Percentiles rank a stretch among this genome's conserved stretches.
Conservation (phyloP, 2,329 filamentous ascomycete genomes). For the Colletotrichum spinosum region DNA sequence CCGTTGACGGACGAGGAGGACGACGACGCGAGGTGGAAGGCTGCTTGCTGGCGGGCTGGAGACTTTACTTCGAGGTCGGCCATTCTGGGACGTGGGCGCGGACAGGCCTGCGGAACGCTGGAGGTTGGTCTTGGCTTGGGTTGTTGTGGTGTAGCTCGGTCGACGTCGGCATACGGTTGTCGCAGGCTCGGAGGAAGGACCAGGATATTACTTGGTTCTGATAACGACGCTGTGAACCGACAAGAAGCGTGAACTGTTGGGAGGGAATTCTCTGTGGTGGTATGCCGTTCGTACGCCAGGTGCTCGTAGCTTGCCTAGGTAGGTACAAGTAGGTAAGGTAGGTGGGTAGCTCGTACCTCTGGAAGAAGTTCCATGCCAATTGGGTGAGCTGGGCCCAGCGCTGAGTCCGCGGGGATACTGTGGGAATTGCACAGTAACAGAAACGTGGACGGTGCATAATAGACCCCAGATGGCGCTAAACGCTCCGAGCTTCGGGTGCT, state of each 20-base stretch:
- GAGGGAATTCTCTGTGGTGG: neutral
- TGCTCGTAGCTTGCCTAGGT: neutral
- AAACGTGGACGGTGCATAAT: neutral
- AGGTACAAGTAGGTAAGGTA: too few relatives aligned
- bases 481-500: neutral
- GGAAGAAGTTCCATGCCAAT: conserved; percentile 13
- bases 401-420: conserved; percentile 8
- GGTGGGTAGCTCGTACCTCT: neutral
- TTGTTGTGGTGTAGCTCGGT: conserved; percentile 17
- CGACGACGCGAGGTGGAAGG: conserved; percentile 57
- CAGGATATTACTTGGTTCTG: neutral
- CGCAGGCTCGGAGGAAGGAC: conserved; percentile 26
- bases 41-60: conserved; percentile 33
- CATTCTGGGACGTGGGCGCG: conserved; percentile 28
- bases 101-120: neutral
- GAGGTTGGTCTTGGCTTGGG: neutral
- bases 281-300: neutral
- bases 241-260: conserved; percentile 16
- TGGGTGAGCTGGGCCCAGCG: conserved; percentile 7
- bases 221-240: neutral
- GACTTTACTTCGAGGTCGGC: conserved; percentile 42
- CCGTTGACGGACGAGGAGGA: conserved; percentile 51
- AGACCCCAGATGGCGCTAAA: neutral
- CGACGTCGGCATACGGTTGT: conserved; percentile 22
- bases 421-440: conserved; percentile 11